Evolutionary conservation across 495 filamentous ascomycete genomes (phyloP).

Genomic region (Podospora bellae-mahoneyi): DNA sequence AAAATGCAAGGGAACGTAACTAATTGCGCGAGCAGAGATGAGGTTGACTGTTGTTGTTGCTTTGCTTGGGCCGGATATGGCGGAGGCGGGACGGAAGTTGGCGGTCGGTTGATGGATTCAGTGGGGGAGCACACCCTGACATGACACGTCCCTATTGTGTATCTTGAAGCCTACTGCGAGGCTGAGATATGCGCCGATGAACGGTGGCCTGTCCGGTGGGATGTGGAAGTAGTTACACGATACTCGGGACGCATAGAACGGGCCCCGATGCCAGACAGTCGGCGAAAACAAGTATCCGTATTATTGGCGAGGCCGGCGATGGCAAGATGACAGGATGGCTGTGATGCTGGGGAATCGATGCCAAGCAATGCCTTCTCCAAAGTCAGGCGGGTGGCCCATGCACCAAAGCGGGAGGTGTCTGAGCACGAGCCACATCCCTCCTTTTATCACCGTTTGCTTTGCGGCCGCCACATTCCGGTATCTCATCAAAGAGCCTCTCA

Average conservation of each 20-base stretch:
- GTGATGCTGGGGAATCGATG: not conserved
- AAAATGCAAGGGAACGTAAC: not conserved
- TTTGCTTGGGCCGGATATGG: constrained; percentile 16
- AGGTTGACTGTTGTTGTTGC: not conserved
- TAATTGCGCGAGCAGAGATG: not conserved
- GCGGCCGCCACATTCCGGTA: no score
- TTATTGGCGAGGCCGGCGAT: not conserved
- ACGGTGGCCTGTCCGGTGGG: no score
- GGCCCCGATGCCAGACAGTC: not conserved
- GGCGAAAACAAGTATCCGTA: not conserved
- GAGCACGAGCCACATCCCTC: no score
- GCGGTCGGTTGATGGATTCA: not conserved
- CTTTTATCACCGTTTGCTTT: no score
- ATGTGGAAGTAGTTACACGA: not conserved
- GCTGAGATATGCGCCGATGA: no score
- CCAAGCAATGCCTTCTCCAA: not conserved
- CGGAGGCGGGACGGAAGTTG: constrained; percentile 14
- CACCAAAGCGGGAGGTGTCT: not conserved
- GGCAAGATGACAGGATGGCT: not conserved
- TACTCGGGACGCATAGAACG: not conserved
- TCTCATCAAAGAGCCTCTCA: no score
- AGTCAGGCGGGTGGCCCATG: not conserved
- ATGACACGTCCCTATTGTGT: not conserved
- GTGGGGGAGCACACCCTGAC: not conserved
- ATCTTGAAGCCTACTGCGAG: not conserved